Conservation (phyloP, 2,329 filamentous ascomycete species). For the Fusarium chuoi region DNA sequence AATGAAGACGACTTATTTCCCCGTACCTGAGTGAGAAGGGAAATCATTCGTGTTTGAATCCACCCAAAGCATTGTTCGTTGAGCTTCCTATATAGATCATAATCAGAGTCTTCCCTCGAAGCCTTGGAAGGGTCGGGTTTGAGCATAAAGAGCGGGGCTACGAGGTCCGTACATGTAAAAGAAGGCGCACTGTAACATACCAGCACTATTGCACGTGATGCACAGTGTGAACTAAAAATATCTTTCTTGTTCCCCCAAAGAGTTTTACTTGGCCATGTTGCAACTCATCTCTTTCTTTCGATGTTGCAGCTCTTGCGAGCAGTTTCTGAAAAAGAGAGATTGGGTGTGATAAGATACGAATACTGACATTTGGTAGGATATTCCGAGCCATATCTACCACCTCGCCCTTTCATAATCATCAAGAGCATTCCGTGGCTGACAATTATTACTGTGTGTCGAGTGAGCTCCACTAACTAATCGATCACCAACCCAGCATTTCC, state of each 20-base stretch:
- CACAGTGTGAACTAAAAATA: background rate
- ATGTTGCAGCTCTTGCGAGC: background rate
- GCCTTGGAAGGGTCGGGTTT: background rate
- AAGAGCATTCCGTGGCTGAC: background rate
- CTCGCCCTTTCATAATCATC: background rate
- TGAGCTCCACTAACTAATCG: conserved; percentile 31
- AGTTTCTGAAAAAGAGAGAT: background rate
- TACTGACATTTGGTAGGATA: background rate
- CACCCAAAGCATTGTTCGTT: background rate
- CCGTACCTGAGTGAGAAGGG: background rate
- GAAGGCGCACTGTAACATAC: background rate
- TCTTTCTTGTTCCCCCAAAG: background rate
- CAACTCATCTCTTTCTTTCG: background rate
- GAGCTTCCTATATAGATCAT: background rate
- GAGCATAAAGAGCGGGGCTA: background rate
- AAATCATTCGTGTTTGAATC: background rate
- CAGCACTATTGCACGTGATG: background rate
- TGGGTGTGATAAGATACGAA: background rate
- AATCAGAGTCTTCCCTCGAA: background rate
- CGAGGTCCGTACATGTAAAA: background rate
- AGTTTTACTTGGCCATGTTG: background rate
- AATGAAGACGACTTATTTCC: background rate
- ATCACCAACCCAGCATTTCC: conserved; percentile 6
- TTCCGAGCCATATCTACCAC: no score
- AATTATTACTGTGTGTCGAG: conserved; percentile 4